phyloP scores from a whole-genome alignment of 345 rosid species.

The Mangifera indica region DNA sequence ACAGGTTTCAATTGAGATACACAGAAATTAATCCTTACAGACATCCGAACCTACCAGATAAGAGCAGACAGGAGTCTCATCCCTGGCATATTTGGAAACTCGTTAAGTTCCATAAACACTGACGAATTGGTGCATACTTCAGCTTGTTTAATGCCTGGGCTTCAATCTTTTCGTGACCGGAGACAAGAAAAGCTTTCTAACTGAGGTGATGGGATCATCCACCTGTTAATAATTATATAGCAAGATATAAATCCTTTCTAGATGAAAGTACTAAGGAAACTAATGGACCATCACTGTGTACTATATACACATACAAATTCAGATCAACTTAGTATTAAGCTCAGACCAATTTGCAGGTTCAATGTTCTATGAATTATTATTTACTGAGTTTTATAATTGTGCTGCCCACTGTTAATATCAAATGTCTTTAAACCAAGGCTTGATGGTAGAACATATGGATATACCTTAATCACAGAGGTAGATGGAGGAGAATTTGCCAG shows the following conservation, averaged over 20 bases:
- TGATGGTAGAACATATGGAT: background rate
- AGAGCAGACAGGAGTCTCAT: background rate
- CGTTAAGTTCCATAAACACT: conserved; percentile 7
- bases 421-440: background rate
- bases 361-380: background rate
- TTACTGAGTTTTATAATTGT: background rate
- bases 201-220: conserved; percentile 72
- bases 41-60: background rate
- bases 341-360: background rate
- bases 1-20: background rate
- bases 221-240: conserved; percentile 37
- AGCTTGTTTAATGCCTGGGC: conserved; percentile 31
- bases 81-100: conserved; percentile 1
- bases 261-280: background rate
- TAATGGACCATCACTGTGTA: background rate
- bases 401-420: background rate
- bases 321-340: background rate
- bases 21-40: background rate
- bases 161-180: conserved; percentile 54
- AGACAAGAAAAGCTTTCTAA: conserved; percentile 65
- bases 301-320: background rate
- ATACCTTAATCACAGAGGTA: conserved; percentile 62
- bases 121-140: conserved; percentile 16
- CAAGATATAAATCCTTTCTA: background rate
- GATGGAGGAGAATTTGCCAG: conserved; percentile 39